Conservation (phyloP, 441 rosid genomes). For the Gossypium schwendimanii region DNA sequence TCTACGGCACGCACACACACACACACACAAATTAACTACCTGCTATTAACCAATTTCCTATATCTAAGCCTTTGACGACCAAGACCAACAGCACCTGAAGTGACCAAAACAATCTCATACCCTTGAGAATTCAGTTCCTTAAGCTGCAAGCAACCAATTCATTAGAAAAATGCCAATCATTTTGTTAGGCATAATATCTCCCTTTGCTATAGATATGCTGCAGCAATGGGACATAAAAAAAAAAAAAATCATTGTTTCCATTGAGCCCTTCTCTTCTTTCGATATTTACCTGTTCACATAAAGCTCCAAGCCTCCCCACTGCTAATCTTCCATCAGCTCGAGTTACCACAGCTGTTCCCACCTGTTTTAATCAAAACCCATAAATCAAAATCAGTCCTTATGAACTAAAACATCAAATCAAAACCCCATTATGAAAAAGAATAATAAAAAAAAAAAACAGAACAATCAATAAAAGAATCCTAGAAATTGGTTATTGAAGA, state of each 20-base stretch:
- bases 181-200: neutral
- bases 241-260: neutral
- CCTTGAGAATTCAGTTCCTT: conserved; percentile 40
- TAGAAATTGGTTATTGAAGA: neutral
- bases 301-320: conserved; percentile 44
- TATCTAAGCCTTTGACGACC: conserved; percentile 49
- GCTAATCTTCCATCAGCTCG: conserved; percentile 41
- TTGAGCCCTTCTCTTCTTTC: neutral
- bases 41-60: conserved; percentile 42
- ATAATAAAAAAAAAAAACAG: neutral
- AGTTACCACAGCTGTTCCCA: conserved; percentile 51
- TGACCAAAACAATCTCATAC: conserved; percentile 38
- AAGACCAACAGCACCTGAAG: conserved; percentile 46
- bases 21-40: conserved; percentile 20
- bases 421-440: neutral
- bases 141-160: conserved; percentile 23
- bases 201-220: neutral
- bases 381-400: neutral
- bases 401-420: neutral
- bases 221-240: neutral
- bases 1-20: neutral
- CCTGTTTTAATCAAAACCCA: conserved; percentile 19
- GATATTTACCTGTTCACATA: conserved; percentile 40
- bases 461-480: neutral
- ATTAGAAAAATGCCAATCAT: neutral